Conservation (phyloP, 2,329 filamentous ascomycete genomes). For the Colletotrichum sp. region DNA sequence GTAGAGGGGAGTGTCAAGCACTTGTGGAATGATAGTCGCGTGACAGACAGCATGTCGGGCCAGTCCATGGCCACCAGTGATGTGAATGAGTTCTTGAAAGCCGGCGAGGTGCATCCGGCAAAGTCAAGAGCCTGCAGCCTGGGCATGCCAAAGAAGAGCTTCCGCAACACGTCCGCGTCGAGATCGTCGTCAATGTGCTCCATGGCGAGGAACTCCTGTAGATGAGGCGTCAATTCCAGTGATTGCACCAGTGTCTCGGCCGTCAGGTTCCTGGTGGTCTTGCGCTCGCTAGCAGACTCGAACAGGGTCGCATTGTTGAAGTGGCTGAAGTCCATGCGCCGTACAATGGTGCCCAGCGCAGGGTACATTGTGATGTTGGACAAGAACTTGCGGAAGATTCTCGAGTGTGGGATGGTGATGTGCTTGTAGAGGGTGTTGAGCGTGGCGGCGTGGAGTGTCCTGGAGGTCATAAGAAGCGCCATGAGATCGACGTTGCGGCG, state of each 20-base stretch:
- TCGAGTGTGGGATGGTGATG: slow-evolving; percentile 83
- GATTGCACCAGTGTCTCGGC: slow-evolving; percentile 75
- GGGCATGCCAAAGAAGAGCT: slow-evolving; percentile 72
- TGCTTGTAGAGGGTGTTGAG: slow-evolving; percentile 78
- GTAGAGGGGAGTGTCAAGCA: slow-evolving; percentile 72
- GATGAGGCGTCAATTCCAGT: slow-evolving; percentile 72
- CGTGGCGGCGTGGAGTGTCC: slow-evolving; percentile 74
- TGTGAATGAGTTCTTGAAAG: slow-evolving; percentile 71
- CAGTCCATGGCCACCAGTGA: slow-evolving; percentile 56
- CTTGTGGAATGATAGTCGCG: slow-evolving; percentile 78
- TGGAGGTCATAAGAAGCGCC: slow-evolving; percentile 78
- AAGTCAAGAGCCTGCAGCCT: slow-evolving; percentile 75
- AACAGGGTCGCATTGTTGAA: slow-evolving; percentile 83
- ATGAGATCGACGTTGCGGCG: slow-evolving; percentile 81
- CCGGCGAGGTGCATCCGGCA: slow-evolving; percentile 73
- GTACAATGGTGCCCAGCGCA: slow-evolving; percentile 75
- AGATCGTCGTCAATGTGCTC: slow-evolving; percentile 83
- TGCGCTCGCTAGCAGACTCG: slow-evolving; percentile 75
- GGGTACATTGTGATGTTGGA: slow-evolving; percentile 71
- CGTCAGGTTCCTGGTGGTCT: slow-evolving; percentile 78
- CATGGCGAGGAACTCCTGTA: slow-evolving; percentile 80
- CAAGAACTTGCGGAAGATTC: slow-evolving; percentile 83
- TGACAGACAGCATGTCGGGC: slow-evolving; percentile 63
- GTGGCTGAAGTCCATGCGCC: slow-evolving; percentile 83
- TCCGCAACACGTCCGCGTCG: slow-evolving; percentile 69